Evolutionary conservation across 1,284 basidiomycete species (phyloP).

Genomic region (Ganoderma meredithae): DNA sequence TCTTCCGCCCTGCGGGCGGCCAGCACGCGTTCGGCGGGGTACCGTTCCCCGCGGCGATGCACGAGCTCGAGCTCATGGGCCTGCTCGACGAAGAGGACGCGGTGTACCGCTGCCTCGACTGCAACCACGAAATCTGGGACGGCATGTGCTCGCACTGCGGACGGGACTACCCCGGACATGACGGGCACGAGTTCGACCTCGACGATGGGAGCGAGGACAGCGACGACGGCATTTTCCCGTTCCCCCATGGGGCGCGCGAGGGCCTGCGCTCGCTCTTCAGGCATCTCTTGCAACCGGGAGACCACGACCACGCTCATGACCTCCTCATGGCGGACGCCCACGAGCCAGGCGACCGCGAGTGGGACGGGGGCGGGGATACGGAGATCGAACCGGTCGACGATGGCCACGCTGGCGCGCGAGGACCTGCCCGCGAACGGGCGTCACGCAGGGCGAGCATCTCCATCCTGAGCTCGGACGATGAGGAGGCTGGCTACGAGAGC

Average conservation of each 20-base stretch:
- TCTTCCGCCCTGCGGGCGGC: constrained; percentile 50
- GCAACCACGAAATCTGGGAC: constrained; percentile 77
- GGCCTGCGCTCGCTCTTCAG: constrained; percentile 13
- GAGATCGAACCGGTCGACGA: constrained; percentile 20
- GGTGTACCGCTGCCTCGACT: constrained; percentile 75
- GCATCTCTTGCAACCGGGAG: background rate
- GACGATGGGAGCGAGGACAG: constrained; percentile 16
- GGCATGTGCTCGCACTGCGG: constrained; percentile 67
- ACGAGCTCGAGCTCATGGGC: constrained; percentile 54
- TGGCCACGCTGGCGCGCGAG: background rate
- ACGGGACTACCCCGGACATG: constrained; percentile 59
- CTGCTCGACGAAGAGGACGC: constrained; percentile 75
- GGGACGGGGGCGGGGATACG: constrained; percentile 18
- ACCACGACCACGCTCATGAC: background rate
- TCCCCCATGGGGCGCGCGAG: constrained; percentile 13
- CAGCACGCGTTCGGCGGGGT: constrained; percentile 25
- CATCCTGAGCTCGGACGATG: constrained; percentile 40
- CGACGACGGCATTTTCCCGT: constrained; percentile 5
- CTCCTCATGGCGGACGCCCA: background rate
- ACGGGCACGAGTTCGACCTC: constrained; percentile 16
- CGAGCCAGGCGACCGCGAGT: constrained; percentile 2
- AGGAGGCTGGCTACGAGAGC: constrained; percentile 50
- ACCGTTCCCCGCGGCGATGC: constrained; percentile 39
- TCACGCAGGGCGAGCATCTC: background rate
- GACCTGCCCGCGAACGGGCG: background rate